phyloP scores from a whole-genome alignment of 306 rosid genomes.

The Amphicarpaea edgeworthii region DNA sequence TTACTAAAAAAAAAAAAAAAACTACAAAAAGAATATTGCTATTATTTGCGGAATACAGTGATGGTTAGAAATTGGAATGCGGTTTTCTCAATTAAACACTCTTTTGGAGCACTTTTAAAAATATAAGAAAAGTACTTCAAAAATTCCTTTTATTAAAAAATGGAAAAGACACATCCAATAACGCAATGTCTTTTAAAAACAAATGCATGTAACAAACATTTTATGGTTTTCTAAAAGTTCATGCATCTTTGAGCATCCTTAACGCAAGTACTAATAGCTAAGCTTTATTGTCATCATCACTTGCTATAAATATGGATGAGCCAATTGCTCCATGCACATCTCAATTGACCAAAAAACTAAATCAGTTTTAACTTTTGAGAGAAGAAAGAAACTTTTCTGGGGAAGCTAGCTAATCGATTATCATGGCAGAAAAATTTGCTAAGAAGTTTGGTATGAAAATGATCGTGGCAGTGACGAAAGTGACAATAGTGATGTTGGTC shows the following conservation, averaged over 20 bases:
- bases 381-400: neutral
- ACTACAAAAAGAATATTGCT: no score
- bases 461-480: no score
- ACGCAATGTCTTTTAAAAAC: neutral
- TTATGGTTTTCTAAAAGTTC: neutral
- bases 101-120: neutral
- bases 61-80: neutral
- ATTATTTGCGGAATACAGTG: no score
- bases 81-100: neutral
- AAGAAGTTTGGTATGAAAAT: conserved; percentile 7
- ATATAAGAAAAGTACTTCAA: neutral
- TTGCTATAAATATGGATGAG: neutral
- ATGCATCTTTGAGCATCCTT: neutral
- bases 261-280: neutral
- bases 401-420: neutral
- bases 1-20: neutral
- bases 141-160: neutral
- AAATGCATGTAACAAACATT: neutral
- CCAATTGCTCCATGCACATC: neutral
- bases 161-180: neutral
- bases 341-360: neutral
- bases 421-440: conserved; percentile 22
- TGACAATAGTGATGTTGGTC: conserved; percentile 10
- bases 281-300: neutral
- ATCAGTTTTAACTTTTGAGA: neutral